A percentile compares a stretch with the other conserved stretches of the same genome.
Evolutionary conservation across 2,329 filamentous ascomycete species (phyloP).

Genomic region (Colletotrichum aenigma): DNA sequence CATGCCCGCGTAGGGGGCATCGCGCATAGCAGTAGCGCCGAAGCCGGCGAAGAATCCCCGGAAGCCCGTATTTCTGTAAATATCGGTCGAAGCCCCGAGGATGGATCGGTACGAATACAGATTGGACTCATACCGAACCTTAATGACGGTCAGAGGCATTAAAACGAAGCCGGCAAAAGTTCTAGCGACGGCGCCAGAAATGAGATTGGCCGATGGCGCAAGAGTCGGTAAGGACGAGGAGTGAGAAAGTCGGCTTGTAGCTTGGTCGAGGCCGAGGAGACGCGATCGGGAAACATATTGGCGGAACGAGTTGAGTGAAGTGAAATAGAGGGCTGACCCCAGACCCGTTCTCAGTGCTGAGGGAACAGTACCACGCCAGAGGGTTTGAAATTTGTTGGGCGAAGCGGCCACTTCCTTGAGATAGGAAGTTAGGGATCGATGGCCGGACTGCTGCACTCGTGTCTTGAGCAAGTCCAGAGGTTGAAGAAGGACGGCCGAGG

Average conservation of each 20-base stretch:
- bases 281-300: constrained; percentile 54
- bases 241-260: constrained; percentile 24
- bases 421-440: constrained; percentile 70
- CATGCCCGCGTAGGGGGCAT: constrained; percentile 95
- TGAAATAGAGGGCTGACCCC: constrained; percentile 94
- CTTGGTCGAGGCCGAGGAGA: constrained; percentile 25
- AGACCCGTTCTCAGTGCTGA: constrained; percentile 93
- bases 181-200: constrained; percentile 82
- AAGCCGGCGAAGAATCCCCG: constrained; percentile 93
- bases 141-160: constrained; percentile 96
- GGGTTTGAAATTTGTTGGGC: constrained; percentile 66
- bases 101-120: constrained; percentile 85
- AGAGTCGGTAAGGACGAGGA: constrained; percentile 83
- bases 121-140: constrained; percentile 92
- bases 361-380: constrained; percentile 93
- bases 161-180: constrained; percentile 88
- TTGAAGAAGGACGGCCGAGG: constrained; percentile 89
- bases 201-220: constrained; percentile 82
- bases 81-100: constrained; percentile 73
- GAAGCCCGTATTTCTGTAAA: constrained; percentile 73
- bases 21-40: constrained; percentile 88
- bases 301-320: constrained; percentile 82
- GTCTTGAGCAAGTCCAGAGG: constrained; percentile 97
- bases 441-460: constrained; percentile 85
- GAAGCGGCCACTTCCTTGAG: constrained; percentile 72